Evolutionary conservation across 192 early-diverging fungal species (phyloP).

Genomic region (Thamnidium elegans): DNA sequence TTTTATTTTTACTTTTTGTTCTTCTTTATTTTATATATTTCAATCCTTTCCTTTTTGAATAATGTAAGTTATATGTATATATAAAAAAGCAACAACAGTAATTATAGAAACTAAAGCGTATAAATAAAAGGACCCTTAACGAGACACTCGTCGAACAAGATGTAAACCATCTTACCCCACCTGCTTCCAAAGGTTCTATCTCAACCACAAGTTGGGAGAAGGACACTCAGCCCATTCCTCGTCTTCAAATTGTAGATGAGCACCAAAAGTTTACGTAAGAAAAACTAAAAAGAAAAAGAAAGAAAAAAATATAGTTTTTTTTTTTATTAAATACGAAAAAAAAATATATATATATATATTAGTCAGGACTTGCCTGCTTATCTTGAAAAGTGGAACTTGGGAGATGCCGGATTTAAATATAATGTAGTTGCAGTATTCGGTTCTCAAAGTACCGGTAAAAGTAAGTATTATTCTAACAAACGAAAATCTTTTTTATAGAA

Average conservation of each 20-base stretch:
- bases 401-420: conserved; percentile 92
- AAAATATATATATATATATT: too few relatives aligned
- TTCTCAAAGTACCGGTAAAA: conserved; percentile 98
- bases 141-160: too few relatives aligned
- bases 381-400: conserved; percentile 82
- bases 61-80: too few relatives aligned
- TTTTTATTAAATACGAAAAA: background rate
- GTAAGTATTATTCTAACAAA: conserved; percentile 40
- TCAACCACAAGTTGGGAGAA: conserved; percentile 18
- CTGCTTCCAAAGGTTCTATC: too few relatives aligned
- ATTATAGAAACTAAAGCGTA: too few relatives aligned
- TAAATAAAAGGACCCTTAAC: too few relatives aligned
- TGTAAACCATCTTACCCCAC: too few relatives aligned
- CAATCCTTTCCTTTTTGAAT: too few relatives aligned
- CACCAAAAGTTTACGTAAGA: conserved; percentile 78
- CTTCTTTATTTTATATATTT: too few relatives aligned
- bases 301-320: too few relatives aligned
- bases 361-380: conserved; percentile 68
- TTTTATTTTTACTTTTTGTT: too few relatives aligned
- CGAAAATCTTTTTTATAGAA: background rate
- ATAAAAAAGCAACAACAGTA: too few relatives aligned
- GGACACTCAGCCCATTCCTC: conserved; percentile 34
- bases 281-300: background rate
- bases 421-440: conserved; percentile 98
- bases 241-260: conserved; percentile 77